Base-by-base conservation (phyloP, 2,329 filamentous ascomycete genomes). In the Cladosporium cucumerinum region DNA sequence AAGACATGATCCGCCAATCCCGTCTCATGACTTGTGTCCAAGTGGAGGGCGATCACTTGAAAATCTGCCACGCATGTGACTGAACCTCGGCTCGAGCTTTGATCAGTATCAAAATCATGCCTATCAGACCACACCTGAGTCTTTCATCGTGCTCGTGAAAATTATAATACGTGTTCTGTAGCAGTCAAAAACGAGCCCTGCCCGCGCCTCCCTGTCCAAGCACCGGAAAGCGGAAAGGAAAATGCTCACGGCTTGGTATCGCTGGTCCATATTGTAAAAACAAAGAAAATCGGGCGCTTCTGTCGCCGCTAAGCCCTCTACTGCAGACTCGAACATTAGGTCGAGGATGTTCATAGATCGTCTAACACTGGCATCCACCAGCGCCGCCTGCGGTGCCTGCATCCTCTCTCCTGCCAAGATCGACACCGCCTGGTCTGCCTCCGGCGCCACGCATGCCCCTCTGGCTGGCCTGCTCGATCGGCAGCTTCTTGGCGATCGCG, bases 401-500 rank as follows among this genome's bases (percentile, higher is more conserved):
- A 69, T 86, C 82, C 63, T 86, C 81, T 74, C 88, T 84, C 39
- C 85, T 85, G 71, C 87, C 84, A 69, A 91, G 79, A 76, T 91
- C 87, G 43, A 91, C 89, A 61, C 88, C 88, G 65, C 84, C 82
- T 69, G 86, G 82, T 69, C 85, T 83, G 69, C 84, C 85, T 65
- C 85, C 79, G 8, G 79, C 80, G 12, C 73, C 71, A 72, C 93
- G 85, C 75, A 93, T 84, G 78, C 93, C 93, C 77, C 94, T 87
- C 68, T 94, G 92, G n/a, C 93, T 94, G 59, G 89, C 93, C 80
- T 98, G 95, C 76, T 99, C 95, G 72, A 98, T 88, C 34, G 95
- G 95, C 70, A 99, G 85, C 81, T 97, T 98, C 89, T 94, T 97
- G 68, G 95, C 95, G 76, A 99, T 98, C 65, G 93, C 93, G 49